Evolutionary conservation across 441 rosid species (phyloP).

Genomic region (Monsonia emarginata): DNA sequence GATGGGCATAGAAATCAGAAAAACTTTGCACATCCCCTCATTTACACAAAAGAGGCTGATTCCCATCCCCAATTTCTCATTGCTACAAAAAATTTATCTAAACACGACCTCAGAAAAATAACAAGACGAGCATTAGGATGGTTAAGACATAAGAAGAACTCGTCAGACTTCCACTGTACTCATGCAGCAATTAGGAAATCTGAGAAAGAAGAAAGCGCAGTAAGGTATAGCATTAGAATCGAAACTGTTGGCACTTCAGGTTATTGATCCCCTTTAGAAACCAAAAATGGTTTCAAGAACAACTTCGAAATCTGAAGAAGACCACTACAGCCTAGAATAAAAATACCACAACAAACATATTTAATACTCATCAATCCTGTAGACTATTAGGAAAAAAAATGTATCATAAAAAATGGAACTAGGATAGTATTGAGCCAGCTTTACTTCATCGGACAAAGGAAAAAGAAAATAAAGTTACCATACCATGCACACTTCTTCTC

Average conservation of each 20-base stretch:
- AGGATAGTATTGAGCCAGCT: background rate
- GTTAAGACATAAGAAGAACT: background rate
- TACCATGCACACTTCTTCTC: constrained; percentile 43
- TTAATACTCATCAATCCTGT: background rate
- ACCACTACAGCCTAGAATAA: background rate
- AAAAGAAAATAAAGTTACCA: constrained; percentile 26
- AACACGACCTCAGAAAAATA: no score
- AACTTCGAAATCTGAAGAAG: background rate
- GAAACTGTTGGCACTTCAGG: background rate
- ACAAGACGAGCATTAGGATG: background rate
- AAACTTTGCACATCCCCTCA: no score
- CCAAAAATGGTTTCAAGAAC: background rate
- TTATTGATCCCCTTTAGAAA: background rate
- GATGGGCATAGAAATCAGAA: no score
- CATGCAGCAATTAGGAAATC: background rate
- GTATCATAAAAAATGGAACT: background rate
- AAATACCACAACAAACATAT: background rate
- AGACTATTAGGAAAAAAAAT: background rate
- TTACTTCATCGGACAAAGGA: background rate
- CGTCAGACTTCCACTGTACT: background rate
- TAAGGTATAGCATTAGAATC: background rate
- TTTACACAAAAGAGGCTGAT: no score
- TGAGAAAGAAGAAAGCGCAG: background rate
- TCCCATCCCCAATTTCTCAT: no score
- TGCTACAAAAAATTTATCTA: no score